phyloP scores from a whole-genome alignment of 2,329 filamentous ascomycete species.

The Aspergillus sp. region DNA sequence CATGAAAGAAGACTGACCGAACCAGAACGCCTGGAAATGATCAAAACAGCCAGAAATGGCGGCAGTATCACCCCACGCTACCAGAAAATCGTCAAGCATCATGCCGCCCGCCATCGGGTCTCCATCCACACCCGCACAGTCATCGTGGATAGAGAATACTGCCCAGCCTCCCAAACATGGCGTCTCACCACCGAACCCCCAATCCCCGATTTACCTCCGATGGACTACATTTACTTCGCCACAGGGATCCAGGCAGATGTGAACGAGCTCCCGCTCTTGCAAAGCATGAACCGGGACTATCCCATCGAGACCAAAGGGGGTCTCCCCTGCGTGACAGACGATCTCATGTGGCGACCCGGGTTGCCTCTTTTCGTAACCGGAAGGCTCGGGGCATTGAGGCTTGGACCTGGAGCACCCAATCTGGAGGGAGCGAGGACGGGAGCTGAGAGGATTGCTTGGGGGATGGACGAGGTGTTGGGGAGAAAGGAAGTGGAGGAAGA shows the following conservation, averaged over 20 bases:
- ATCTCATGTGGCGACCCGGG: conserved; percentile 69
- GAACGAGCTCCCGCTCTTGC: conserved; percentile 55
- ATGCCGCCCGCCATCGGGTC: conserved; percentile 50
- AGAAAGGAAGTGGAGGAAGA: conserved; percentile 11
- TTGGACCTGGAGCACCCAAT: conserved; percentile 70
- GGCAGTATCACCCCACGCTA: conserved; percentile 71
- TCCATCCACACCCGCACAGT: conserved; percentile 55
- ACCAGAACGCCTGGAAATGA: conserved; percentile 60
- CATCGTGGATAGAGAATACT: conserved; percentile 50
- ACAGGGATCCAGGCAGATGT: conserved; percentile 67
- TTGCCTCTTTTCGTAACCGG: conserved; percentile 71
- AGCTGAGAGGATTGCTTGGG: conserved; percentile 69
- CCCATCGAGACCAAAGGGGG: conserved; percentile 62
- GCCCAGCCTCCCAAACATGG: conserved; percentile 46
- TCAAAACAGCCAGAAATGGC: conserved; percentile 63
- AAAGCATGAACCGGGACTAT: conserved; percentile 54
- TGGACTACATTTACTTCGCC: conserved; percentile 71
- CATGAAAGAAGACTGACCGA: background rate
- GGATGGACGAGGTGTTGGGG: conserved; percentile 56
- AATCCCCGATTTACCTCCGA: conserved; percentile 43
- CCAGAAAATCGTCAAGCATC: conserved; percentile 60
- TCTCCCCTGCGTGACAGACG: conserved; percentile 68
- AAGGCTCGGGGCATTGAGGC: conserved; percentile 59
- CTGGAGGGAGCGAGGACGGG: conserved; percentile 68
- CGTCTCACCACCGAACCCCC: conserved; percentile 50